phyloP scores from a whole-genome alignment of 768 basidiomycete genomes.

The Mrakia frigida region DNA sequence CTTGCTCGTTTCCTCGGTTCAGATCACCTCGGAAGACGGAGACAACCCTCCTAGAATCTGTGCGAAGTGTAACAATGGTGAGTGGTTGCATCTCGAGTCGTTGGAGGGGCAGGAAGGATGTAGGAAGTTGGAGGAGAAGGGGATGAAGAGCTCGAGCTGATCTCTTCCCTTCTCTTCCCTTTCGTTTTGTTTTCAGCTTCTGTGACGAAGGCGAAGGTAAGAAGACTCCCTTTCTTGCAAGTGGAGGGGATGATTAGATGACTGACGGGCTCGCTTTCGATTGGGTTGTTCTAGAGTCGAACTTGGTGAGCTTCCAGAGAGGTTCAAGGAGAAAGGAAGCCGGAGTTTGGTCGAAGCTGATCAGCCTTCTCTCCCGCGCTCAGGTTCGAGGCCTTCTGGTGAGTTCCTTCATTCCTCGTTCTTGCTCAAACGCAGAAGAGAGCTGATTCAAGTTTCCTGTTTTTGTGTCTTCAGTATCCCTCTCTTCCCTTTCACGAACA shows the following conservation, averaged over 20 bases:
- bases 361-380: neutral
- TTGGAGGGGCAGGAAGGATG: neutral
- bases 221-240: neutral
- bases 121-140: no score
- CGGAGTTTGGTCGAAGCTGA: no score
- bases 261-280: neutral
- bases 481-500: constrained; percentile 23
- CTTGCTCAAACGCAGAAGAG: neutral
- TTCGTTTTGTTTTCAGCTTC: neutral
- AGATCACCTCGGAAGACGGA: constrained; percentile 21
- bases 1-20: no score
- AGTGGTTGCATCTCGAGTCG: neutral
- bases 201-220: constrained; percentile 18
- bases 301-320: constrained; percentile 6
- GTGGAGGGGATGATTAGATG: neutral
- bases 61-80: constrained; percentile 26
- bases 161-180: no score
- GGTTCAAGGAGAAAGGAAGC: neutral
- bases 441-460: neutral
- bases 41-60: constrained; percentile 27
- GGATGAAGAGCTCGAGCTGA: neutral
- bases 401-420: neutral
- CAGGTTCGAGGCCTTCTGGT: constrained; percentile 28
- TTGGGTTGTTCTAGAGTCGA: neutral
- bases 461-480: neutral